Conservation (phyloP, 2,329 filamentous ascomycete genomes). For the Neonectria sp. region DNA sequence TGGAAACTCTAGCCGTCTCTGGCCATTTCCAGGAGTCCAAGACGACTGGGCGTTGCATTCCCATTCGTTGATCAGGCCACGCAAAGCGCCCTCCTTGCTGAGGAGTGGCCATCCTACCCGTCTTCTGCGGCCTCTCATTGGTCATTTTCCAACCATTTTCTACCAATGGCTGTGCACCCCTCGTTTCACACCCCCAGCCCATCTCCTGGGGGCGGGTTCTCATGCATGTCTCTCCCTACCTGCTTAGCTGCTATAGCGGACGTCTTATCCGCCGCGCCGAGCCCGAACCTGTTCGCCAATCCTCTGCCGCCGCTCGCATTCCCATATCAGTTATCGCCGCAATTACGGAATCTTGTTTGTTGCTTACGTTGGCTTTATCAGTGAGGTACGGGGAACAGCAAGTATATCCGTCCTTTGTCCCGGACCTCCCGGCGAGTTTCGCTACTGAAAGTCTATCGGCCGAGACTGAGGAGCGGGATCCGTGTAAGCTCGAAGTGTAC, state of each 20-base stretch:
- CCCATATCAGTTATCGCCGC: constrained; percentile 33
- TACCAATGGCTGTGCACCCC: constrained; percentile 41
- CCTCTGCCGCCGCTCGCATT: constrained; percentile 34
- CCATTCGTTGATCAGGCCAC: constrained; percentile 41
- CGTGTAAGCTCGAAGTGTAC: neutral
- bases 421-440: neutral
- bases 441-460: constrained; percentile 19
- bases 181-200: constrained; percentile 44
- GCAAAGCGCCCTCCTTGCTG: constrained; percentile 41
- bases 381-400: constrained; percentile 6
- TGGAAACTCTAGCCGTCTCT: constrained; percentile 32
- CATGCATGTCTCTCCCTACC: constrained; percentile 41
- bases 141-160: constrained; percentile 37
- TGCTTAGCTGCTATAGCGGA: constrained; percentile 21
- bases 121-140: constrained; percentile 38
- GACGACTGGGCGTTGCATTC: constrained; percentile 14
- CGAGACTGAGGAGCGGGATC: constrained; percentile 10
- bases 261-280: constrained; percentile 36
- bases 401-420: neutral
- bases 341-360: constrained; percentile 31
- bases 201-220: constrained; percentile 38
- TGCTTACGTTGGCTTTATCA: constrained; percentile 43
- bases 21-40: constrained; percentile 21
- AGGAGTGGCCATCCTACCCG: constrained; percentile 32
- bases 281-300: constrained; percentile 46